These are phyloP conservation scores for Rhizoclosmatium globosum DNA, from an alignment of 192 early-diverging fungal species.

Conservation along the genomic window DNA sequence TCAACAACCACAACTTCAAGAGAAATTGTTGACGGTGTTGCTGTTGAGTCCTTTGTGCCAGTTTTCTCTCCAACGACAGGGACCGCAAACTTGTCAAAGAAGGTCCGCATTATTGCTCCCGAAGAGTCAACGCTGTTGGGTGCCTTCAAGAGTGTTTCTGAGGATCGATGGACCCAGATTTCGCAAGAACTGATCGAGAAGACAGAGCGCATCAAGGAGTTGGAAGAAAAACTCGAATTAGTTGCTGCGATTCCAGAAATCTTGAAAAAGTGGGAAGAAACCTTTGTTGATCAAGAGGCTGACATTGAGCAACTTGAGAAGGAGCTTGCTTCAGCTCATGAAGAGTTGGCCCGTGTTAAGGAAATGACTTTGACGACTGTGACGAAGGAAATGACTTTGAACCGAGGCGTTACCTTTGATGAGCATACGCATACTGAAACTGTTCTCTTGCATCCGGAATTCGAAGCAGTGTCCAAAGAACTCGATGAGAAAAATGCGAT, in stretches of 20 bases:
- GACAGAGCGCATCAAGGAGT: slow-evolving; percentile 22
- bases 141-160: neutral
- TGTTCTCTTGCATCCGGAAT: slow-evolving; percentile 22
- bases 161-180: slow-evolving; percentile 21
- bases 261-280: slow-evolving; percentile 33
- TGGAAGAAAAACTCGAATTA: slow-evolving; percentile 31
- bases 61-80: no score
- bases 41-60: no score
- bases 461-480: slow-evolving; percentile 15
- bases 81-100: neutral
- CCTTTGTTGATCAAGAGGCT: slow-evolving; percentile 28
- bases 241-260: slow-evolving; percentile 26
- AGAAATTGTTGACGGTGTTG: no score
- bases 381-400: neutral
- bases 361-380: neutral
- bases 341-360: neutral
- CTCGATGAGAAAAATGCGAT: slow-evolving; percentile 21
- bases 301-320: slow-evolving; percentile 25
- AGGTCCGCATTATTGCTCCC: neutral
- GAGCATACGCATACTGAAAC: slow-evolving; percentile 11
- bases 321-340: slow-evolving; percentile 5
- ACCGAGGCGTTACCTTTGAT: neutral
- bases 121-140: neutral
- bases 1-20: no score
- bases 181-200: slow-evolving; percentile 23